Evolutionary conservation across 305 asterid species (phyloP).

Genomic region (Fraxinus greggii): DNA sequence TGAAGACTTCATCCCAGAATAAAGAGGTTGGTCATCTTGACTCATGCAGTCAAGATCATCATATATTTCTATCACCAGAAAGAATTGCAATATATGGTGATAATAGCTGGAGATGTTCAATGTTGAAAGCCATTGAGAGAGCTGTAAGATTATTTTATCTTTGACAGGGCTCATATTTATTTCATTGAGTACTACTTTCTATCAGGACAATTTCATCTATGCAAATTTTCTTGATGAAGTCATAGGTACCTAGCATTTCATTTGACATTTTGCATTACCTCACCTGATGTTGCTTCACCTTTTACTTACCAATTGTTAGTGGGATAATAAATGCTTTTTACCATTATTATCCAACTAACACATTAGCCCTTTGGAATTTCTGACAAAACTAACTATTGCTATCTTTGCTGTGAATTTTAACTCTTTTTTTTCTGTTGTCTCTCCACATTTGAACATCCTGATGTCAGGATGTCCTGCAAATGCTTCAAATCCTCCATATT

Average conservation of each 20-base stretch:
- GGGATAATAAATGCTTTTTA: neutral
- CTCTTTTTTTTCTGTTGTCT: neutral
- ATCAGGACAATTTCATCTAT: neutral
- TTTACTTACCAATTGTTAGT: neutral
- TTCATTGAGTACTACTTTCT: neutral
- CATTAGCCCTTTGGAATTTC: neutral
- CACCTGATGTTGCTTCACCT: neutral
- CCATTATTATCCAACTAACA: neutral
- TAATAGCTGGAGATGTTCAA: conserved; percentile 61
- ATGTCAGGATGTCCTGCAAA: conserved; percentile 2
- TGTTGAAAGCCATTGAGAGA: conserved; percentile 59
- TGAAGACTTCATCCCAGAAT: conserved; percentile 35
- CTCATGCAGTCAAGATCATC: conserved; percentile 37
- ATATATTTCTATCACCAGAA: conserved; percentile 60
- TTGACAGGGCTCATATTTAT: neutral
- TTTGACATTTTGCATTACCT: conserved; percentile 1
- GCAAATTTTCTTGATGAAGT: neutral
- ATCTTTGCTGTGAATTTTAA: neutral
- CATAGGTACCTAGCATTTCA: neutral
- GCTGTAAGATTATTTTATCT: conserved; percentile 55
- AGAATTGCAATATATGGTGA: conserved; percentile 70
- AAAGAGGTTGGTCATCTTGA: conserved; percentile 32
- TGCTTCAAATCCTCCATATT: neutral
- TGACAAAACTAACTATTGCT: neutral
- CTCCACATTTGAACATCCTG: conserved; percentile 8